These are phyloP conservation scores for Alternaria hordeiaustralica DNA, from an alignment of 2,329 filamentous ascomycete genomes.

Conservation along the genomic window DNA sequence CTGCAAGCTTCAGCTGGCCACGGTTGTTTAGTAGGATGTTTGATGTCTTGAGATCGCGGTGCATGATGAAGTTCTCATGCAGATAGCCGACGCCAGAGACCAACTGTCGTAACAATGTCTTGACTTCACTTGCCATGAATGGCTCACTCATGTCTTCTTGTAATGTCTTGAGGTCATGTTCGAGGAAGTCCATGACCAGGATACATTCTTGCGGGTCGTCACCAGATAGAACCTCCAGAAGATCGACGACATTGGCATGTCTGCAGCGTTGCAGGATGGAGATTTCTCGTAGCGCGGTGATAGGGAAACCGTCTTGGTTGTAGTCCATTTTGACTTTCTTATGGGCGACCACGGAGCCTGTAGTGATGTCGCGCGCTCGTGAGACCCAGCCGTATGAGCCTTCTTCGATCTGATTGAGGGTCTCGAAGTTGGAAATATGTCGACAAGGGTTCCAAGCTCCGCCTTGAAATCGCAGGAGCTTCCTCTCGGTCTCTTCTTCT, in stretches of 20 bases:
- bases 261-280: constrained; percentile 82
- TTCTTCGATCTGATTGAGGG: constrained; percentile 96
- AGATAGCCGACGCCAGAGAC: constrained; percentile 81
- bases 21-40: constrained; percentile 89
- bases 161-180: constrained; percentile 93
- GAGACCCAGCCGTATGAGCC: constrained; percentile 96
- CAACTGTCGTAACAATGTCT: constrained; percentile 86
- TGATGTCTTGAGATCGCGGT: constrained; percentile 48
- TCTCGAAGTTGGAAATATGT: constrained; percentile 86
- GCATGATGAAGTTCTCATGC: constrained; percentile 85
- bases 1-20: constrained; percentile 91
- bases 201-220: constrained; percentile 73
- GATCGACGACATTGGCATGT: constrained; percentile 80
- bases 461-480: constrained; percentile 74
- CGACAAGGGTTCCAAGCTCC: constrained; percentile 73
- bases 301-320: constrained; percentile 78
- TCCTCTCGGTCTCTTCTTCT: constrained; percentile 51
- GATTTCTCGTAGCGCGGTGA: constrained; percentile 92
- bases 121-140: constrained; percentile 90
- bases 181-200: constrained; percentile 95
- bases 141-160: constrained; percentile 94
- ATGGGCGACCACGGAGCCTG: constrained; percentile 83
- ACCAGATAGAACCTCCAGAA: constrained; percentile 85
- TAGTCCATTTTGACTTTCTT: constrained; percentile 91
- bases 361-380: constrained; percentile 74